Conservation (phyloP, 1,284 basidiomycete genomes). For the Phaffia rhodozyma region DNA sequence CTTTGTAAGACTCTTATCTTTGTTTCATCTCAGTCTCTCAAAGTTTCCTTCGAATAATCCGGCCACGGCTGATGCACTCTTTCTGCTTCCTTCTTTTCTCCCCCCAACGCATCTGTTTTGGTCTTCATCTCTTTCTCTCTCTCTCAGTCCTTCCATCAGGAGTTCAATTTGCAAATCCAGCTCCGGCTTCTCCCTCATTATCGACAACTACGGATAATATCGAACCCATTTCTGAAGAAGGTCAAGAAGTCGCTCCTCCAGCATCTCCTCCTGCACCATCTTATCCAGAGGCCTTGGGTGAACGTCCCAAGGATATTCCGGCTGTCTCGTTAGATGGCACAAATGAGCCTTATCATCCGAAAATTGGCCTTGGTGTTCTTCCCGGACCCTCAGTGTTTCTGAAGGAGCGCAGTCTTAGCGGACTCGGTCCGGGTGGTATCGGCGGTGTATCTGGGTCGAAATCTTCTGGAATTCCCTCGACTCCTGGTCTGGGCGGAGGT, state of each 20-base stretch:
- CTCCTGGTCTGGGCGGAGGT: background rate
- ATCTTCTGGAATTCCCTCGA: background rate
- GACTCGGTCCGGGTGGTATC: background rate
- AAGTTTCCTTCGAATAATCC: background rate
- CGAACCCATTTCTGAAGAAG: constrained; percentile 9
- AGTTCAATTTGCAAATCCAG: constrained; percentile 7
- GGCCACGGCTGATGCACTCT: no score
- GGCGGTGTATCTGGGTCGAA: background rate
- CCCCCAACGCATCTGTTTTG: background rate
- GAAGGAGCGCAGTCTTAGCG: background rate
- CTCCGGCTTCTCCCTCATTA: constrained; percentile 3
- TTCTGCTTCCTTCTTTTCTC: background rate
- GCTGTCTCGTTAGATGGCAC: background rate
- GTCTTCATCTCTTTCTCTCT: background rate
- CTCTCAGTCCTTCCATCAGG: constrained; percentile 14
- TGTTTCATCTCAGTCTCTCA: background rate
- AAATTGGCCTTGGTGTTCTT: no score
- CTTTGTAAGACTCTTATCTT: constrained; percentile 5
- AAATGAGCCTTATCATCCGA: background rate
- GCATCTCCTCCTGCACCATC: background rate
- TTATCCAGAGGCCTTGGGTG: background rate
- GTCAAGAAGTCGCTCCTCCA: background rate
- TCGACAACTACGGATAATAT: background rate
- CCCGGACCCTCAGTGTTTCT: no score
- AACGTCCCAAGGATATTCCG: background rate